phyloP scores from a whole-genome alignment of 805 yeast genomes.

The Vanderwaltozyma polyspora region DNA sequence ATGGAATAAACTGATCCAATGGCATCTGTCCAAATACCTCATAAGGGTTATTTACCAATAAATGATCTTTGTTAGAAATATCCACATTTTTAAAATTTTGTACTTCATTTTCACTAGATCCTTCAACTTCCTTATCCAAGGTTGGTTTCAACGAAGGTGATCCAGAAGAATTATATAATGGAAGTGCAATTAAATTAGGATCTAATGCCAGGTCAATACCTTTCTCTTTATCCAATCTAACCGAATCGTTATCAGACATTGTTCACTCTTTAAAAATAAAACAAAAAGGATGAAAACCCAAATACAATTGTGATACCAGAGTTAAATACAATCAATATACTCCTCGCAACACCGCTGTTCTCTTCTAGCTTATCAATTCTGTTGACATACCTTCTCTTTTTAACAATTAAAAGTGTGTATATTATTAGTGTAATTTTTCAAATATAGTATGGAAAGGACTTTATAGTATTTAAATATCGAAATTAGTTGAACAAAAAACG shows the following conservation, averaged over 20 bases:
- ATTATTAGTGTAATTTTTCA: too few relatives aligned
- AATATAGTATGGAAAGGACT: too few relatives aligned
- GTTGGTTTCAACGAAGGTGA: neutral
- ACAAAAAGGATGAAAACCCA: too few relatives aligned
- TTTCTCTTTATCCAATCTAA: neutral
- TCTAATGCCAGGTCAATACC: constrained; percentile 26
- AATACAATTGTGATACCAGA: too few relatives aligned
- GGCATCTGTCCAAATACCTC: constrained; percentile 30
- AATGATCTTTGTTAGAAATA: neutral
- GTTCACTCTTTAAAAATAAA: too few relatives aligned
- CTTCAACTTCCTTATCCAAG: neutral
- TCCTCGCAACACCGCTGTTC: too few relatives aligned
- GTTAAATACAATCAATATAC: too few relatives aligned
- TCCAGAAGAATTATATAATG: constrained; percentile 4
- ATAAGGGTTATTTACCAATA: constrained; percentile 23
- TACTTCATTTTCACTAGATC: constrained; percentile 1
- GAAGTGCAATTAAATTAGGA: constrained; percentile 23
- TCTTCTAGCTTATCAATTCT: too few relatives aligned
- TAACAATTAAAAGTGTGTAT: too few relatives aligned
- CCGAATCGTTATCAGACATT: neutral
- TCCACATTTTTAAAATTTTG: neutral
- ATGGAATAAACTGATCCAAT: constrained; percentile 45
- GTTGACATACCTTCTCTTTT: too few relatives aligned
- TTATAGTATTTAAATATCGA: too few relatives aligned
- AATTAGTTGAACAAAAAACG: too few relatives aligned